Evolutionary conservation across 1,284 basidiomycete species (phyloP), one percentile per base, ranked within the genome.

Genomic region (Pisolithus thermaeus): DNA sequence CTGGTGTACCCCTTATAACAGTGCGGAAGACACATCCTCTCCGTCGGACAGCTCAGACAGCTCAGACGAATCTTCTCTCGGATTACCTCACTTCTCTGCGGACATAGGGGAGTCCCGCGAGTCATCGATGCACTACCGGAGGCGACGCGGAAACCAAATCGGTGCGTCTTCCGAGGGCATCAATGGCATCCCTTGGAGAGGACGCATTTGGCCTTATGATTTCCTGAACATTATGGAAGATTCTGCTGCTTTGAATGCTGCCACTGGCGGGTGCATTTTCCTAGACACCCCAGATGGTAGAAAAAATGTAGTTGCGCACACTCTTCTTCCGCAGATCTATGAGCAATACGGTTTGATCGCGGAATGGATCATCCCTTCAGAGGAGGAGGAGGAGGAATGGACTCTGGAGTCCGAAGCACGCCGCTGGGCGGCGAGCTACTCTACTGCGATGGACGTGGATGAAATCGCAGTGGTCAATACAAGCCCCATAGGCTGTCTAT

Each of bases 401-500:
- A 36, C 44, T 8, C 30, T 23, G 1, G 9, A 35, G 30, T 35
- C 44, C 18, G 47, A 39, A 16, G 7, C 12, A 28, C 39, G 16
- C 20, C 32, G 36, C 27, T 39, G 20, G 47, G 37, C 25, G 39
- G 9, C 9, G 25, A 35, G 28, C 22, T 12, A 35, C 28, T 43
- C 23, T 14, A 14, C 16, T 3, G 42, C 39, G 8, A 5, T 57
- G 16, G 14, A 23, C 3, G 25, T 32, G 4, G 22, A 18, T 22
- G 43, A 22, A 7, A 2, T 7, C 23, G 20, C 42, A 36, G 27
- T 51, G 14, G 3, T 5, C 22, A 37, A 18, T 5, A 52, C 36
- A 1, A 47, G 30, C 16, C 54, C 45, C 2, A 53, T 48, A 5
- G 58, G 46, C 14, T 61, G 57, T 41, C 50, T 66, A 9, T 63